These are phyloP conservation scores for Scutellaria baicalensis DNA, from an alignment of 257 asterid genomes.

Conservation along the genomic window DNA sequence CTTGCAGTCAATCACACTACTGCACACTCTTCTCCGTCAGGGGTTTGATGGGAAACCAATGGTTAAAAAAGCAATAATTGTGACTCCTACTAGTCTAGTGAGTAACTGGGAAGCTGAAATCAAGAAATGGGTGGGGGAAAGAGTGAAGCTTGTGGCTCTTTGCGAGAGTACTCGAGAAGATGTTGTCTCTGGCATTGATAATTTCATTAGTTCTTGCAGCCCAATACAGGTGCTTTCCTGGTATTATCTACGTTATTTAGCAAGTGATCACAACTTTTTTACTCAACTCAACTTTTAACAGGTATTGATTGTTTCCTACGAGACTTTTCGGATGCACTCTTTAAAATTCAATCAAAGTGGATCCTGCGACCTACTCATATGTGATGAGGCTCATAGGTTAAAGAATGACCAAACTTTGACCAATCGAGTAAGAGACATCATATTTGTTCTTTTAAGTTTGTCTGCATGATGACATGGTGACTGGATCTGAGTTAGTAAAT, in stretches of 20 bases:
- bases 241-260: conserved; percentile 13
- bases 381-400: conserved; percentile 98
- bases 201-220: conserved; percentile 46
- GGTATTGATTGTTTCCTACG: conserved; percentile 93
- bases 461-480: conserved; percentile 4
- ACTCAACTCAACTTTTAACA: conserved; percentile 20
- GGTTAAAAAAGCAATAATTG: conserved; percentile 83
- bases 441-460: conserved; percentile 11
- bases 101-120: conserved; percentile 99
- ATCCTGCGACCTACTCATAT: conserved; percentile 94
- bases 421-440: conserved; percentile 66
- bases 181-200: conserved; percentile 71
- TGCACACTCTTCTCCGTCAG: conserved; percentile 83
- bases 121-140: conserved; percentile 91
- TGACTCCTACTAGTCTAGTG: conserved; percentile 96
- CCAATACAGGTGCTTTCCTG: conserved; percentile 35
- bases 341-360: conserved; percentile 63
- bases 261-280: not conserved
- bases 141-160: conserved; percentile 89
- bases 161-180: conserved; percentile 94
- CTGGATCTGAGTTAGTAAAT: conserved; percentile 10
- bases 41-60: conserved; percentile 91
- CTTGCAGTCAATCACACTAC: conserved; percentile 87
- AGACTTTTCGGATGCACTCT: conserved; percentile 95
- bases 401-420: conserved; percentile 95